Base-by-base conservation (phyloP, 2,329 filamentous ascomycete genomes). In the Fusarium sp. region DNA sequence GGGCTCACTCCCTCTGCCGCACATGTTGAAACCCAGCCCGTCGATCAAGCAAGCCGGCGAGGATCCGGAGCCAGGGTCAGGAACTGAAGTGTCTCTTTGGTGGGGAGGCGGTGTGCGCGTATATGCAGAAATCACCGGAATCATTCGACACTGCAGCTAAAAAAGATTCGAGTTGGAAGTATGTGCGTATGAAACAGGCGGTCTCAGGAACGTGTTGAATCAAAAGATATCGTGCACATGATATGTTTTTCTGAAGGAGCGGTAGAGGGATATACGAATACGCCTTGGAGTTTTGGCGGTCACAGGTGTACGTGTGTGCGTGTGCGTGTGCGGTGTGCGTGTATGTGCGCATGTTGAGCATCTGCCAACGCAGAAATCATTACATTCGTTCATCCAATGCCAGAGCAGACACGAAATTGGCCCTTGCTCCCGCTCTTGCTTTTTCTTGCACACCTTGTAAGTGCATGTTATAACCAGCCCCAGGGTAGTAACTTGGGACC, bases 31-130 rank as follows among this genome's bases (percentile, higher is more conserved):
- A n/a, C 48, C 48, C 48, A 52, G 48, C 9, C 43, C 25, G 63
- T 68, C 60, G 71, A 74, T 63, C 61, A 66, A 56, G 43, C 25
- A 30, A 30, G 48, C 48, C 48, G 37, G 35, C 59, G 30, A 50
- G 52, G 35, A 58, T 35, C 62, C 63, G 54, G 62, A 34, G 32
- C 32, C 9, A 58, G 54, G 54, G 32, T 35, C 34, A 57, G 52
- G 52, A 32, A 37, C 52, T 32, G 34, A 57, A 37, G 48, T 18
- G 39, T 34, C 25, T 54, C 6, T n/a, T 20, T 54, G 27, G 20
- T 25, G 32, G 32, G 32, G 54, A 74, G 72, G 72, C 72, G 72
- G 72, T 74, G 72, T 72, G 71, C 66, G 64, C 43, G 41, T 63
- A 25, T 23, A 45, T 72, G 68, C 58, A 59, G 45, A 69, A 45